These are phyloP conservation scores for Cladosporium cucumerinum DNA, from an alignment of 2,329 filamentous ascomycete species.

Conservation along the genomic window DNA sequence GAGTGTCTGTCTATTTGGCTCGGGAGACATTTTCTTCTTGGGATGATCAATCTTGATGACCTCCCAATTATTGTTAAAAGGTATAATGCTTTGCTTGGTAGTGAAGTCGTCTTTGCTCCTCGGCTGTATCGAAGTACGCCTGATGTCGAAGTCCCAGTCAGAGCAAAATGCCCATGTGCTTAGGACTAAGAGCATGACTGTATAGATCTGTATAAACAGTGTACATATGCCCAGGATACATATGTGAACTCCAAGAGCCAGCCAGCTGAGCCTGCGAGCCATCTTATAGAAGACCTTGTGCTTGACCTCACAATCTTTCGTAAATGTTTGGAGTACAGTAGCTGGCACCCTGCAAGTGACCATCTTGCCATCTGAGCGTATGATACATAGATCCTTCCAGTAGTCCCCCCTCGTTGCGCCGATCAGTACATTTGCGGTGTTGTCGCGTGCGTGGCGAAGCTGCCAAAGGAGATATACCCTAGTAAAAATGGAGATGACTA, in stretches of 20 bases:
- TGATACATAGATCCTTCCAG: not conserved
- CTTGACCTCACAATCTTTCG: not conserved
- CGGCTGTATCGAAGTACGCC: not conserved
- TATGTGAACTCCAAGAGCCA: conserved; percentile 6
- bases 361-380: conserved; percentile 8
- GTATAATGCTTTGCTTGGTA: not conserved
- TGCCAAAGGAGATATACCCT: conserved; percentile 10
- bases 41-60: not conserved
- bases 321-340: not conserved
- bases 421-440: not conserved
- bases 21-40: not conserved
- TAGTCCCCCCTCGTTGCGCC: not conserved
- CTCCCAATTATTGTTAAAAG: not conserved
- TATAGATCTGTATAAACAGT: conserved; percentile 8
- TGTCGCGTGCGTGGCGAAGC: conserved; percentile 4
- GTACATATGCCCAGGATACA: conserved; percentile 9
- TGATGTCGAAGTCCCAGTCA: not conserved
- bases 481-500: conserved; percentile 10
- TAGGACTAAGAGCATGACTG: not conserved
- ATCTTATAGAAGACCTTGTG: not conserved
- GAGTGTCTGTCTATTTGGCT: too few relatives aligned
- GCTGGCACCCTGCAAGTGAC: not conserved
- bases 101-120: not conserved
- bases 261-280: not conserved
- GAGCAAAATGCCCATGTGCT: conserved; percentile 5